A percentile compares a stretch with the other conserved stretches of the same genome.
These are phyloP conservation scores for Fraxinus paxiana DNA, from an alignment of 305 asterid species.

Conservation along the genomic window DNA sequence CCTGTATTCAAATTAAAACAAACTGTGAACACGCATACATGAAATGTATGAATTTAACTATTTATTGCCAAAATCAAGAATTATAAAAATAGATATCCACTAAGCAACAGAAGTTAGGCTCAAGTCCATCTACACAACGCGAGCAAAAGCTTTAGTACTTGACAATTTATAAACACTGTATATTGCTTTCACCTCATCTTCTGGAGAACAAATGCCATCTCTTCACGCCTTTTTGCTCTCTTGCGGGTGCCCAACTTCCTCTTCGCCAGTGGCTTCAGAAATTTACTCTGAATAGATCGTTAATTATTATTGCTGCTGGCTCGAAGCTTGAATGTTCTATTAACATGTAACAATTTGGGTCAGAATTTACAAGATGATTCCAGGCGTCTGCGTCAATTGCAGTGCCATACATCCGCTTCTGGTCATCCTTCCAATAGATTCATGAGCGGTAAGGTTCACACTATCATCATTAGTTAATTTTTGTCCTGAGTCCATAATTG, in stretches of 20 bases:
- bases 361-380: conserved; percentile 83
- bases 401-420: conserved; percentile 72
- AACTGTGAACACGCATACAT: neutral
- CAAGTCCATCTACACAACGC: neutral
- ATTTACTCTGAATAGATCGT: conserved; percentile 6
- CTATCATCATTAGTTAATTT: neutral
- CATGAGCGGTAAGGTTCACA: conserved; percentile 58
- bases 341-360: conserved; percentile 26
- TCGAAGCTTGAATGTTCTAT: conserved; percentile 16
- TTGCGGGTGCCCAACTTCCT: neutral
- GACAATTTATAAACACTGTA: too few species aligned
- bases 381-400: conserved; percentile 82
- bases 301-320: conserved; percentile 14
- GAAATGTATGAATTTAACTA: neutral
- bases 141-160: neutral
- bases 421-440: conserved; percentile 83
- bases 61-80: neutral
- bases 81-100: too few species aligned
- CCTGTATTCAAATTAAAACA: too few species aligned
- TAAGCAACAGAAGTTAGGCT: neutral
- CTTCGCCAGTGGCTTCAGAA: neutral
- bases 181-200: conserved; percentile 29
- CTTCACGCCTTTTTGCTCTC: conserved; percentile 32
- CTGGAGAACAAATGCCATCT: conserved; percentile 39
- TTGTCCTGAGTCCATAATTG: too few species aligned